Evolutionary conservation across 345 rosid species (phyloP), one percentile per base, ranked within the genome.

Genomic region (Eucalyptus globulus): DNA sequence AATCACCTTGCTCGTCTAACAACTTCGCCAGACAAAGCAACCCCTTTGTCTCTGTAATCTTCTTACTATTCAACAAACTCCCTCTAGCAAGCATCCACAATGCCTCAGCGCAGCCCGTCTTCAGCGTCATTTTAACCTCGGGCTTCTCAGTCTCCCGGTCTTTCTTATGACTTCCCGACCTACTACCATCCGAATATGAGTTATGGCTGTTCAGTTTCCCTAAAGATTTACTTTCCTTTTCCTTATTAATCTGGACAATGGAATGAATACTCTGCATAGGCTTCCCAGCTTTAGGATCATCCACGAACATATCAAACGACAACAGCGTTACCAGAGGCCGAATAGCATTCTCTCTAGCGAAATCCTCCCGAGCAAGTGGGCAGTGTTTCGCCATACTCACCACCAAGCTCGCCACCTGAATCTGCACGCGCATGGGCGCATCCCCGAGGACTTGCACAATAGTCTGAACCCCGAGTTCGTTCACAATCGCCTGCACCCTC

Each of bases 381-480:
- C 90, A 89, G 86, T 90, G 69, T 11, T 87, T 89, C 4, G 93
- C 91, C 83, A 91, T 80, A 37, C 87, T 91, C 17, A 89, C 89
- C 14, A 91, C 90, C 31, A 88, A 80, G 89, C 90, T 90, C 24
- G 93, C 93, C 89, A 91, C 93, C 80, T 87, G 72, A 40, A 87
- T 86, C 89, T 91, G 93, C 87, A 91, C 91, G 85, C 89, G 90
- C 91, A 91, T 90, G 45, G 90, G 89, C 27, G 90, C 91, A 34
- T 91, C 93, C 60, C 89, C 89, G 27, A 91, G 91, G 76, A 91
- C 86, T 47, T 91, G 90, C 19, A 87, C 89, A 29, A 91, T 90
- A 51, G 89, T 90, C 17, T 87, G 80, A 56, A 91, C 54, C 12
- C 89, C 90, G 22, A 86, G 88, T 21, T 86, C 85, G 27, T 90